Percentiles rank a stretch among this genome's conserved stretches.
These are phyloP conservation scores for Acorus gramineus DNA, from an alignment of 106 monocot genomes.

Conservation along the genomic window DNA sequence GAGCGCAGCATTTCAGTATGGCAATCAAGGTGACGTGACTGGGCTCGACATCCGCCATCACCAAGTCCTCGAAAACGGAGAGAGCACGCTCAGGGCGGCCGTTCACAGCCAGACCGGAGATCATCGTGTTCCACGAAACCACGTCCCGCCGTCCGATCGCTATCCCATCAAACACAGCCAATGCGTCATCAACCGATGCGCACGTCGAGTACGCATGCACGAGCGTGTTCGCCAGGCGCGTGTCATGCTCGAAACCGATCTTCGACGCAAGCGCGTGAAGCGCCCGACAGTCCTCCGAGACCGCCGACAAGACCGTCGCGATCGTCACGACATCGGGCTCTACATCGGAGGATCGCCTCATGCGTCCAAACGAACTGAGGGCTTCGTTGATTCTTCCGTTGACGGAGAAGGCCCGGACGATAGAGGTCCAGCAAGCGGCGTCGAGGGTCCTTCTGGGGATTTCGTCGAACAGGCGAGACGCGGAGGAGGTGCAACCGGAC, in stretches of 20 bases:
- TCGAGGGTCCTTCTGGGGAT: constrained; percentile 4
- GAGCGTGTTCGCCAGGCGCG: constrained; percentile 4
- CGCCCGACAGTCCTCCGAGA: background rate
- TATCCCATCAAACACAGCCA: background rate
- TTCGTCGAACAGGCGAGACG: constrained; percentile 16
- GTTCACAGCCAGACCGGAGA: constrained; percentile 10
- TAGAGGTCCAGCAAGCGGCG: constrained; percentile 6
- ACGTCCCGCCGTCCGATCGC: constrained; percentile 2
- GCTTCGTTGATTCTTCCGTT: constrained; percentile 1
- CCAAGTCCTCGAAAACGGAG: constrained; percentile 15
- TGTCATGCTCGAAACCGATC: constrained; percentile 1
- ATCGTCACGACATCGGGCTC: constrained; percentile 7
- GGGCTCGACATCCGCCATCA: background rate
- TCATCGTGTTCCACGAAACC: constrained; percentile 17
- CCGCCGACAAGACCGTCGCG: constrained; percentile 2
- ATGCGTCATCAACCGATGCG: constrained; percentile 1
- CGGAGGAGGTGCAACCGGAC: background rate
- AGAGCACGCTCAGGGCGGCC: constrained; percentile 1
- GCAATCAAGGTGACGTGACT: constrained; percentile 13
- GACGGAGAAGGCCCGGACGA: constrained; percentile 6
- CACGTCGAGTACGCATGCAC: constrained; percentile 6
- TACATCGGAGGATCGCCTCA: constrained; percentile 1
- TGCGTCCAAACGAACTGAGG: constrained; percentile 1
- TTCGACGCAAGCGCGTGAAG: constrained; percentile 11
- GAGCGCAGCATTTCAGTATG: constrained; percentile 12